Conservation (phyloP, 2,329 filamentous ascomycete genomes). For the Botryotinia narcissicola region DNA sequence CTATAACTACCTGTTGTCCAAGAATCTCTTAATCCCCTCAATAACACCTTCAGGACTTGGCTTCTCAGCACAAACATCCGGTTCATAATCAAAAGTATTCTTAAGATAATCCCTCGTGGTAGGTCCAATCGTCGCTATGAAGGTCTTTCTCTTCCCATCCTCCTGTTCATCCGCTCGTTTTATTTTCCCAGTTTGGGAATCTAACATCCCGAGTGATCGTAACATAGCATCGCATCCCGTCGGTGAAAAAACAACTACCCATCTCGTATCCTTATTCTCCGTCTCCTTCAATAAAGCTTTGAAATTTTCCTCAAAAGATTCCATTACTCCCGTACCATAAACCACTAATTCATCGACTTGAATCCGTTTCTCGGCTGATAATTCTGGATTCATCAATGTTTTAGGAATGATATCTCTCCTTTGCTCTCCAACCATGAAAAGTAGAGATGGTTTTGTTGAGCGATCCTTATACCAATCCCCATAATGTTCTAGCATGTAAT, state of each 20-base stretch:
- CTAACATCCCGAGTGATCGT: slow-evolving; percentile 51
- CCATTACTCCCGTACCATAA: slow-evolving; percentile 83
- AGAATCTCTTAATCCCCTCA: slow-evolving; percentile 56
- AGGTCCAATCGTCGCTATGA: slow-evolving; percentile 85
- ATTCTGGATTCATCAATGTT: slow-evolving; percentile 60
- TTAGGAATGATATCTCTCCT: slow-evolving; percentile 86
- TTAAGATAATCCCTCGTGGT: slow-evolving; percentile 78
- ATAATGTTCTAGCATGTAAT: slow-evolving; percentile 79
- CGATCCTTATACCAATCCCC: slow-evolving; percentile 48
- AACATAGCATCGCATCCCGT: slow-evolving; percentile 63
- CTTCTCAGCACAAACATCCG: slow-evolving; percentile 76
- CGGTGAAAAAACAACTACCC: slow-evolving; percentile 75
- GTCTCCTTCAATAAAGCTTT: slow-evolving; percentile 49
- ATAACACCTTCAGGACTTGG: slow-evolving; percentile 80
- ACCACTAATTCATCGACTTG: slow-evolving; percentile 76
- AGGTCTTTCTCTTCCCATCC: slow-evolving; percentile 47
- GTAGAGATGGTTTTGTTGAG: slow-evolving; percentile 55
- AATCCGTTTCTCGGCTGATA: slow-evolving; percentile 54
- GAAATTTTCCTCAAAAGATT: slow-evolving; percentile 71
- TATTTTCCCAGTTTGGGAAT: slow-evolving; percentile 46
- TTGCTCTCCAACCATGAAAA: slow-evolving; percentile 90
- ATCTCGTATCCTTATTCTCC: slow-evolving; percentile 47
- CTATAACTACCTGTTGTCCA: slow-evolving; percentile 15
- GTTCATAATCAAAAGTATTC: slow-evolving; percentile 61
- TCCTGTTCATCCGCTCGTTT: slow-evolving; percentile 21